Conservation (phyloP, 805 yeast genomes). For the Candida sithepensis region DNA sequence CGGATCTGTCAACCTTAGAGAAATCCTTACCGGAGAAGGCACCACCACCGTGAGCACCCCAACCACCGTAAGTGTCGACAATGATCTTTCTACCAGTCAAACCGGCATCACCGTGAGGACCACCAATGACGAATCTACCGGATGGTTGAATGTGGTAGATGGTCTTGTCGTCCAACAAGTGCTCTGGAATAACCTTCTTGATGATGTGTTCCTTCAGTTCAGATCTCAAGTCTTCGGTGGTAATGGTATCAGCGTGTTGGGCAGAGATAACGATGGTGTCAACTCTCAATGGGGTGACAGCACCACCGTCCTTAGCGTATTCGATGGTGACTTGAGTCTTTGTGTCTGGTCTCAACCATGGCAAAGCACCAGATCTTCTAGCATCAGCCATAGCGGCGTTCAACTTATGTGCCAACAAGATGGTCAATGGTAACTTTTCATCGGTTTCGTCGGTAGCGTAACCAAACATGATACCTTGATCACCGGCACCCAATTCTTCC, state of each 20-base stretch:
- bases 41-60: conserved; percentile 99
- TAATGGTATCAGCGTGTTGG: conserved; percentile 94
- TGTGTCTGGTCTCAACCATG: conserved; percentile 99
- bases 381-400: conserved; percentile 96
- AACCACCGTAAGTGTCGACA: conserved; percentile 99
- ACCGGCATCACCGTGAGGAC: conserved; percentile 99
- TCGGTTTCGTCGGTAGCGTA: conserved; percentile 99
- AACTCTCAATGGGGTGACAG: conserved; percentile 92
- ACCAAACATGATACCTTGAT: conserved; percentile 99
- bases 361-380: conserved; percentile 90
- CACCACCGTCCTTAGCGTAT: conserved; percentile 91
- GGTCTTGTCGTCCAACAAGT: conserved; percentile 91
- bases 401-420: conserved; percentile 90
- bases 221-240: conserved; percentile 86
- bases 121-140: conserved; percentile 99
- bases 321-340: conserved; percentile 99
- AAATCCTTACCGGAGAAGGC: conserved; percentile 99
- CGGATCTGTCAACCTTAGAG: conserved; percentile 99
- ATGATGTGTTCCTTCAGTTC: conserved; percentile 77
- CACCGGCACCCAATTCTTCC: conserved; percentile 99
- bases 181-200: conserved; percentile 88
- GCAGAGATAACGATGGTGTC: conserved; percentile 97
- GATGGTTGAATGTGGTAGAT: conserved; percentile 98
- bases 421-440: conserved; percentile 93
- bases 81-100: conserved; percentile 99